Base-by-base conservation (phyloP, 768 basidiomycete genomes). In the Trametes meyenii region DNA sequence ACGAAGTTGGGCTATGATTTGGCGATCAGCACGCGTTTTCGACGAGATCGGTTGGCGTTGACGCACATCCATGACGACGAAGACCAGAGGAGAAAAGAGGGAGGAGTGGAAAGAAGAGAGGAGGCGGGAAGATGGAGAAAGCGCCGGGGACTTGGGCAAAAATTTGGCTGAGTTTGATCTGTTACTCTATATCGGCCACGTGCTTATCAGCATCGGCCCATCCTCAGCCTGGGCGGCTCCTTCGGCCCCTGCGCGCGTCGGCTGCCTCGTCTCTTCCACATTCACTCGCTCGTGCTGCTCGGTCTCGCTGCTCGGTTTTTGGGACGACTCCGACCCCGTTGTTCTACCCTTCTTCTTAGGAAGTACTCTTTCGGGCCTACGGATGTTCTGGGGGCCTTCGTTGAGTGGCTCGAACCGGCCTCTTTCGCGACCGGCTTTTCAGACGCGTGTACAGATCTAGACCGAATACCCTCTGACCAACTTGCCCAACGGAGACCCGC, bases 1-100 rank as follows among this genome's bases (percentile, higher is more conserved):
- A 92, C 83, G 74, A 85, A 95, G 75, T 75, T 81, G 36, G 85
- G 82, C 89, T 92, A 66, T 40, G 49, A 45, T 51, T 17, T 23
- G 5, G 55, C 46, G 44, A 42, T 65, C 50, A 60, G 36, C 7
- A 64, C 46, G 49, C 40, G 46, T 49, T 7, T 26, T 5, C 8
- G 12, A 6, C 1, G 17, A 39, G 36, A 48, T 46, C 16, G 11
- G 10, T 12, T 5, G 12, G 16, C 5, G 2, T 19, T 3, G 17
- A 55, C 60, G 33, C 33, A 66, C 54, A 61, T 67, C 63, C 65
- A 59, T 66, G 36, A 16, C 54, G 51, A 43, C 46, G 33, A 48
- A 42, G 39, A 45, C 40, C 53, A 49, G 39, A 19, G 40, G 56
- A 21, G 46, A 35, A 55, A 29, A 39, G 39, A 53, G 45, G 62